Evolutionary conservation across 176 grass and related monocot species (phyloP), one percentile per base, ranked within the genome.

Genomic region (Bothriochloa decipiens): DNA sequence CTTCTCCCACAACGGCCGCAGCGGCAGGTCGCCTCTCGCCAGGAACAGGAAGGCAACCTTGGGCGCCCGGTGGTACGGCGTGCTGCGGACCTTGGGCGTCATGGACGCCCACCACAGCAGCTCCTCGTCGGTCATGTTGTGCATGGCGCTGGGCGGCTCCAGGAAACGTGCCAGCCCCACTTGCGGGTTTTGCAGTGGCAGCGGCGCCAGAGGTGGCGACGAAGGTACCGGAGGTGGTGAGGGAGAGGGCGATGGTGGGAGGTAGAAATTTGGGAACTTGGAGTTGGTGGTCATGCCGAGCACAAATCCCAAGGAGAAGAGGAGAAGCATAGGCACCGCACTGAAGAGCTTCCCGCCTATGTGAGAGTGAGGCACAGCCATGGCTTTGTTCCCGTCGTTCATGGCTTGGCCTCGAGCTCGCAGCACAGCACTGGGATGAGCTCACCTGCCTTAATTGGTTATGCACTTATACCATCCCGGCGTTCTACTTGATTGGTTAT

Each of bases 21-120:
- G 40, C 5, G 84, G 95, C 45, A 94, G 60, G 29, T 77, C 47
- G 11, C 90, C 86, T 75, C 75, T 87, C 8, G 70, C 86, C 45
- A 94, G 86, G 87, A 97, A 97, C 84, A 97, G 3, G 84, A 97
- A 97, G 12, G 95, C 92, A 3, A 94, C 72, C 86, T 94, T 97
- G 9, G 85, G 86, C 74, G 74, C 76, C 72, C 60, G 72, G 7
- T 45, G 62, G 83, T 80, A 84, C 53, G 84, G 80, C 58, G 53
- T 39, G 78, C 32, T 47, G 14, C 9, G 25, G 36, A 74, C 65
- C 80, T 84, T 94, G 11, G 92, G 92, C 77, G 27, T 77, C 81
- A 94, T 84, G 55, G 92, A 91, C 78, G 92, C 92, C 81, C 76
- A 84, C 89, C 86, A 94, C 0, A 86, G 36, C 50, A 94, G 87